phyloP scores from a whole-genome alignment of 2,329 filamentous ascomycete genomes.

The Exserohilum turcica region DNA sequence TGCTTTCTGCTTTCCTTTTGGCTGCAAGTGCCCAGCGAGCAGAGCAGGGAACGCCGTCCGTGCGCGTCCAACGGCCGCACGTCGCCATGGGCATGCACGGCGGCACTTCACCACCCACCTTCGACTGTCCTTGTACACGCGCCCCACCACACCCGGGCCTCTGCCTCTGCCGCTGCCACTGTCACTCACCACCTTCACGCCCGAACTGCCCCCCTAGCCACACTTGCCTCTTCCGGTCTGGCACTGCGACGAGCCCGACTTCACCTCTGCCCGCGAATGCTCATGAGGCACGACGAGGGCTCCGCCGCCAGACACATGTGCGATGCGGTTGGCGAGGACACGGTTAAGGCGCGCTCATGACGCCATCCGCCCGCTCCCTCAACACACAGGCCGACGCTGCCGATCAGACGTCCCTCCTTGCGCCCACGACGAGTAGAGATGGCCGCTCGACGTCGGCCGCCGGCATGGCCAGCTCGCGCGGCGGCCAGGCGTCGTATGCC shows the following conservation, averaged over 20 bases:
- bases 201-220: constrained; percentile 20
- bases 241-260: constrained; percentile 18
- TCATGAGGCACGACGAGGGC: constrained; percentile 44
- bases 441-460: constrained; percentile 60
- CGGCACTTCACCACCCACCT: constrained; percentile 8
- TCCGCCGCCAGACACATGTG: constrained; percentile 39
- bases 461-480: constrained; percentile 67
- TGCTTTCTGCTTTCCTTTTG: background rate
- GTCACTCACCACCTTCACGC: constrained; percentile 3
- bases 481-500: constrained; percentile 66
- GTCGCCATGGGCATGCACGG: constrained; percentile 11
- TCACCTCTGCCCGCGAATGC: constrained; percentile 29
- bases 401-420: constrained; percentile 50
- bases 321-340: constrained; percentile 45
- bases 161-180: constrained; percentile 14
- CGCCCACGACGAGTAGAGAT: constrained; percentile 56
- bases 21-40: background rate
- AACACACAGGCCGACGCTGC: constrained; percentile 46
- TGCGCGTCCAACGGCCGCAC: constrained; percentile 8
- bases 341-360: constrained; percentile 52
- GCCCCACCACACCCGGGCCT: constrained; percentile 22
- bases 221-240: constrained; percentile 16
- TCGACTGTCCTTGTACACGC: constrained; percentile 5
- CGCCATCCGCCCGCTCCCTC: constrained; percentile 48
- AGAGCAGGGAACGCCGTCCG: constrained; percentile 8